phyloP scores from a whole-genome alignment of 192 early-diverging fungal species.

The Dimargaris cristalligena region DNA sequence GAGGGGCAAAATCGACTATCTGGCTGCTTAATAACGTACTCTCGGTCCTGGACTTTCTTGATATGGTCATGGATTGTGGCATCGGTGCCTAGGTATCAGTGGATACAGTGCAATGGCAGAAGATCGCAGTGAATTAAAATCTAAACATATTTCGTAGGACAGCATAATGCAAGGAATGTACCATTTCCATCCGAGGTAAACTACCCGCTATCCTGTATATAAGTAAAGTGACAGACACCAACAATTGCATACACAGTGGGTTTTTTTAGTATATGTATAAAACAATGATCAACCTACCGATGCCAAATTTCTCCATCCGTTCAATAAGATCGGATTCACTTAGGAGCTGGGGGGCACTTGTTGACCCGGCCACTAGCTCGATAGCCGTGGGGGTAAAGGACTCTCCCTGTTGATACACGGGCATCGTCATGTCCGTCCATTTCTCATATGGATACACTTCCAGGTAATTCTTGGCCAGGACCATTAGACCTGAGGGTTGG shows the following conservation, averaged over 20 bases:
- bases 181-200: too few relatives aligned
- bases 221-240: too few relatives aligned
- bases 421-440: slow-evolving; percentile 62
- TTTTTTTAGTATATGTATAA: slow-evolving; percentile 12
- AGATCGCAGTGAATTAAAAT: neutral
- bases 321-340: slow-evolving; percentile 76
- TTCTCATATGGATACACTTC: slow-evolving; percentile 85
- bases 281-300: slow-evolving; percentile 35
- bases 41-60: slow-evolving; percentile 73
- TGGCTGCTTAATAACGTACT: slow-evolving; percentile 59
- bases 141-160: too few relatives aligned
- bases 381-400: slow-evolving; percentile 46
- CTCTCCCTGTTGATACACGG: slow-evolving; percentile 50
- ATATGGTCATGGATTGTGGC: slow-evolving; percentile 95
- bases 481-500: slow-evolving; percentile 42
- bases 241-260: too few relatives aligned
- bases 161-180: too few relatives aligned
- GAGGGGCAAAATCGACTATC: slow-evolving; percentile 50
- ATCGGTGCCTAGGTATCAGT: slow-evolving; percentile 55
- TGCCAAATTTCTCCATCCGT: slow-evolving; percentile 84
- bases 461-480: slow-evolving; percentile 76
- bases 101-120: neutral
- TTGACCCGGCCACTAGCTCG: slow-evolving; percentile 46
- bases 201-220: too few relatives aligned
- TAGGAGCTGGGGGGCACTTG: slow-evolving; percentile 54